Evolutionary conservation across 2,329 filamentous ascomycete species (phyloP).

Genomic region (Phaeophleospora eucalypticola): DNA sequence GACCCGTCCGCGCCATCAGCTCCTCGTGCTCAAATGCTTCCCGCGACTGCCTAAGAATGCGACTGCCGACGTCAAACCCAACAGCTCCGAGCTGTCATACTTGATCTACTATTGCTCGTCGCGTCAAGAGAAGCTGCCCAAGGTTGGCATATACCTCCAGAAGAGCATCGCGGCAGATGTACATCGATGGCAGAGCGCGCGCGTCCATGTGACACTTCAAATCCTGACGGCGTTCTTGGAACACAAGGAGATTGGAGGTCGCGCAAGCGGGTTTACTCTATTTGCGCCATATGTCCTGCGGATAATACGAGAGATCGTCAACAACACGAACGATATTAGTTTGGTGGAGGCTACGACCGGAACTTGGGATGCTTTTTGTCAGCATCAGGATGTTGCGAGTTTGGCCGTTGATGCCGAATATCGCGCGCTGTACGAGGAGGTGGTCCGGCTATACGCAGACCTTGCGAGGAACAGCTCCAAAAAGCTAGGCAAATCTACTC

Average conservation of each 20-base stretch:
- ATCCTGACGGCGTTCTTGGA: constrained; percentile 90
- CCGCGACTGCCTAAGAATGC: constrained; percentile 81
- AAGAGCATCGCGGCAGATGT: constrained; percentile 91
- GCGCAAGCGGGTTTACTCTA: constrained; percentile 78
- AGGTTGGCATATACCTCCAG: constrained; percentile 91
- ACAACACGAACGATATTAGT: constrained; percentile 75
- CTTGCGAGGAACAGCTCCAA: constrained; percentile 61
- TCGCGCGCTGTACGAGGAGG: constrained; percentile 73
- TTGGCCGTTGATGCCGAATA: constrained; percentile 84
- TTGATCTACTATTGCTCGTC: constrained; percentile 95
- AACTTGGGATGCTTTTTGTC: constrained; percentile 84
- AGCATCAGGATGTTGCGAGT: constrained; percentile 78
- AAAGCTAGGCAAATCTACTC: constrained; percentile 30
- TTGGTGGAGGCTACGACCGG: constrained; percentile 87
- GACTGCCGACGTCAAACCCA: constrained; percentile 87
- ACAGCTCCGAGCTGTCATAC: constrained; percentile 94
- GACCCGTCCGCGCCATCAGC: constrained; percentile 89
- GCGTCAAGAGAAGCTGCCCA: constrained; percentile 89
- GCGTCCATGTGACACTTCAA: constrained; percentile 80
- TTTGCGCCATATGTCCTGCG: constrained; percentile 68
- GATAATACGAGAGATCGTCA: constrained; percentile 74
- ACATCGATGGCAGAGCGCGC: constrained; percentile 84
- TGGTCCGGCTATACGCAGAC: constrained; percentile 73
- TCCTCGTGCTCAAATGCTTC: constrained; percentile 93
- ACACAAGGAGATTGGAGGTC: constrained; percentile 58